These are phyloP conservation scores for Apiotrichum domesticum DNA, from an alignment of 1,284 basidiomycete genomes.

Conservation along the genomic window DNA sequence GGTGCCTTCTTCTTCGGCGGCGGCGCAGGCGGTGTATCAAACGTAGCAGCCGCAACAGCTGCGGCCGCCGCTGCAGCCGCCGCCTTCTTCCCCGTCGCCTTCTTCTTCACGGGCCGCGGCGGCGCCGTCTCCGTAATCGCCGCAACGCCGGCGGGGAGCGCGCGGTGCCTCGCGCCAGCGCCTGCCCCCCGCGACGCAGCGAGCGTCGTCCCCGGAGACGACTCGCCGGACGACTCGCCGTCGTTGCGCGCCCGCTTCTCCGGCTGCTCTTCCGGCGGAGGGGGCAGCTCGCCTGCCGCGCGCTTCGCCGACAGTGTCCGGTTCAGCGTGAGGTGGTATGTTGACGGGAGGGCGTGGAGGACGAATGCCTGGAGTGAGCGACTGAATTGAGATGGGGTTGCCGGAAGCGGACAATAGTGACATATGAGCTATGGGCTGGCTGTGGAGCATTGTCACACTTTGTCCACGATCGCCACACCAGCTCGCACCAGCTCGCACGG, in stretches of 20 bases:
- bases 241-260: background rate
- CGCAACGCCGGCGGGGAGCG: slow-evolving; percentile 1
- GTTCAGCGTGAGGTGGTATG: slow-evolving; percentile 32
- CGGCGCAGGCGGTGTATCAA: background rate
- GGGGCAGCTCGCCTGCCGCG: background rate
- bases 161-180: background rate
- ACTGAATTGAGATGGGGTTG: too few relatives aligned
- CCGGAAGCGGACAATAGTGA: too few relatives aligned
- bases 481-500: background rate
- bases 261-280: background rate
- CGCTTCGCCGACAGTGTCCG: slow-evolving; percentile 18
- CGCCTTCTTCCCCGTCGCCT: slow-evolving; percentile 1
- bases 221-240: background rate
- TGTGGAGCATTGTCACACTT: too few relatives aligned
- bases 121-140: background rate
- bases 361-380: slow-evolving; percentile 13
- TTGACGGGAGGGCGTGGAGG: slow-evolving; percentile 27
- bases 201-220: background rate
- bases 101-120: slow-evolving; percentile 6
- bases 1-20: background rate
- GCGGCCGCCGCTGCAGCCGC: background rate
- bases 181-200: background rate
- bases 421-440: too few relatives aligned
- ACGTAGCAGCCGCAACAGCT: too few relatives aligned
- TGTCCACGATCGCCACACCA: too few relatives aligned